phyloP scores from a whole-genome alignment of 306 rosid species.

The Quercus suber region DNA sequence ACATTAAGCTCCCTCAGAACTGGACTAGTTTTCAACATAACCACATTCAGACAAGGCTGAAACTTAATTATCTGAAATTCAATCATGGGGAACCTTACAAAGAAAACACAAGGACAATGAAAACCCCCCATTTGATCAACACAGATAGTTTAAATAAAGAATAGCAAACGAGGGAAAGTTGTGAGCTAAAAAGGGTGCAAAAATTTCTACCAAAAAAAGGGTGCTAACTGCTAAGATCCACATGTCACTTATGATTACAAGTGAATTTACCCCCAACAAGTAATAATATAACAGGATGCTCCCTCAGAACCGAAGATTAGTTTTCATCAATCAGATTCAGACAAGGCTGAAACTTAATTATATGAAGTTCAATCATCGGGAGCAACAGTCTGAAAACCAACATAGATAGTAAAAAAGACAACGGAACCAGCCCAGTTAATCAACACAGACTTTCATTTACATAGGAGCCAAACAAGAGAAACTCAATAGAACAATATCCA shows the following conservation, averaged over 20 bases:
- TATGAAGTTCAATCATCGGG: conserved; percentile 13
- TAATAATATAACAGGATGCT: too few relatives aligned
- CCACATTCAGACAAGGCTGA: conserved; percentile 20
- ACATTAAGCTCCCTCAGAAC: conserved; percentile 17
- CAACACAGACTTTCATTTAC: too few relatives aligned
- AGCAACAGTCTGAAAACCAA: background rate
- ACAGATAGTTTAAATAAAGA: background rate
- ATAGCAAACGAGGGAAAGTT: too few relatives aligned
- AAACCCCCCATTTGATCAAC: background rate
- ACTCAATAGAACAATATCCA: background rate
- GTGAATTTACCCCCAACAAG: too few relatives aligned
- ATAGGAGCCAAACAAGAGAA: background rate
- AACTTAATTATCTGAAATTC: conserved; percentile 7
- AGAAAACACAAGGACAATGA: background rate
- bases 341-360: conserved; percentile 23
- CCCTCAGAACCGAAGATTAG: too few relatives aligned
- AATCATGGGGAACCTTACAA: conserved; percentile 1
- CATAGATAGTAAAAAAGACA: background rate
- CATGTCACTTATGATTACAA: too few relatives aligned
- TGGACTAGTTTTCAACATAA: background rate
- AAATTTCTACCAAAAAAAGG: too few relatives aligned
- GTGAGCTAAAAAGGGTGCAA: too few relatives aligned
- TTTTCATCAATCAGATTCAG: background rate
- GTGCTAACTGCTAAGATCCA: too few relatives aligned
- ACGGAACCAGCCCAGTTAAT: background rate